These are phyloP conservation scores for Venturia effusa DNA, from an alignment of 2,329 filamentous ascomycete species.

Conservation along the genomic window DNA sequence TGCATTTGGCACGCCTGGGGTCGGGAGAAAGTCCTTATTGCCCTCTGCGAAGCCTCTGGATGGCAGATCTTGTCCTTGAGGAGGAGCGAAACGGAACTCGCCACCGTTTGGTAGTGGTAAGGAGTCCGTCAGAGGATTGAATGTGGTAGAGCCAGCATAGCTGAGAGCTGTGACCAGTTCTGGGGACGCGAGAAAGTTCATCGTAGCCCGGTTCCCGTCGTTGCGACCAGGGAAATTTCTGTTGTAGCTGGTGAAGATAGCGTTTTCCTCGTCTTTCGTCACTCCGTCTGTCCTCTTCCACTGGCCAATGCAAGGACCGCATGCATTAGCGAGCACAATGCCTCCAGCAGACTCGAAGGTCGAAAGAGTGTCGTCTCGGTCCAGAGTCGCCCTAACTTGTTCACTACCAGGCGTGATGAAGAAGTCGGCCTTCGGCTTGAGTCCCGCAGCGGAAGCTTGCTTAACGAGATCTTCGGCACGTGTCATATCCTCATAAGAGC, in stretches of 20 bases:
- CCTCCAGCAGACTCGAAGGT: constrained; percentile 83
- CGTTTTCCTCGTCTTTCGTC: constrained; percentile 75
- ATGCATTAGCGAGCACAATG: constrained; percentile 86
- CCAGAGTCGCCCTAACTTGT: constrained; percentile 89
- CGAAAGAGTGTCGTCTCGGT: constrained; percentile 74
- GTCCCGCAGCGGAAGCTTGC: constrained; percentile 77
- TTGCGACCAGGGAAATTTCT: constrained; percentile 96
- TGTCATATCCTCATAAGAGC: constrained; percentile 98
- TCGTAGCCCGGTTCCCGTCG: constrained; percentile 89
- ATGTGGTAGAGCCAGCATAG: constrained; percentile 83
- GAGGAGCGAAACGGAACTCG: constrained; percentile 76
- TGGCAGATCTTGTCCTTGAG: constrained; percentile 48
- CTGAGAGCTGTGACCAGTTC: constrained; percentile 95
- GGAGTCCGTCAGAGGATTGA: constrained; percentile 88
- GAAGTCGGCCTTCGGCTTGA: constrained; percentile 83
- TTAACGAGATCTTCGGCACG: constrained; percentile 86
- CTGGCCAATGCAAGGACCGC: constrained; percentile 83
- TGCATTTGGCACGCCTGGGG: constrained; percentile 60
- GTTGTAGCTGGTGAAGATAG: constrained; percentile 96
- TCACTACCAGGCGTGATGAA: constrained; percentile 96
- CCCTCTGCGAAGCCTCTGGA: constrained; percentile 72
- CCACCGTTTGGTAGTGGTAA: constrained; percentile 70
- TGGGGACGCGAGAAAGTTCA: constrained; percentile 97
- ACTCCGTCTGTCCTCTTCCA: constrained; percentile 88
- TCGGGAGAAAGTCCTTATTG: constrained; percentile 61